Evolutionary conservation across 129 eudicot genomes (phyloP).

Genomic region (Escallonia rubra): DNA sequence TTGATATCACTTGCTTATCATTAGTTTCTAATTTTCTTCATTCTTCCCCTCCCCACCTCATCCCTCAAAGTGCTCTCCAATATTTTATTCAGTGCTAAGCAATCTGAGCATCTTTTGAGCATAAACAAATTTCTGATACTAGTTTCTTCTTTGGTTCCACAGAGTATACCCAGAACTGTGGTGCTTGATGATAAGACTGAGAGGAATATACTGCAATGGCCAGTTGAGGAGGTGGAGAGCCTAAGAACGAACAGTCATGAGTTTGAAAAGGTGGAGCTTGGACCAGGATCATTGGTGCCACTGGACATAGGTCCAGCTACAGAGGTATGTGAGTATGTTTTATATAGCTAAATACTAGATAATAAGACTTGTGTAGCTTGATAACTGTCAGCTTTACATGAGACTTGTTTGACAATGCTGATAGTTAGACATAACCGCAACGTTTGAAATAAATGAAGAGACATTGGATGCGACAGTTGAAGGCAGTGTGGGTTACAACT

Average conservation of each 20-base stretch:
- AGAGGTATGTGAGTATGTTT: slow-evolving; percentile 38
- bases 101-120: too few relatives aligned
- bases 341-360: background rate
- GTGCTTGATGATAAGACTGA: slow-evolving; percentile 61
- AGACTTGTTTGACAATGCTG: slow-evolving; percentile 4
- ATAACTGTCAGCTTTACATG: background rate
- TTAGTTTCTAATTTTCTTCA: too few relatives aligned
- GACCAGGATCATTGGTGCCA: slow-evolving; percentile 62
- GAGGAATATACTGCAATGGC: slow-evolving; percentile 73
- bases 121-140: too few relatives aligned
- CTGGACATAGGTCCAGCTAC: slow-evolving; percentile 51
- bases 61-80: too few relatives aligned
- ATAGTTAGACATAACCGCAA: slow-evolving; percentile 80
- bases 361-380: too few relatives aligned
- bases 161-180: slow-evolving; percentile 85
- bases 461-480: slow-evolving; percentile 33
- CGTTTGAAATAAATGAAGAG: slow-evolving; percentile 53
- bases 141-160: background rate
- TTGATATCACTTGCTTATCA: too few relatives aligned
- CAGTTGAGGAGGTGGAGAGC: slow-evolving; percentile 71
- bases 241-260: slow-evolving; percentile 41
- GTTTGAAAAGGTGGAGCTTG: slow-evolving; percentile 35
- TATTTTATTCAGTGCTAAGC: too few relatives aligned
- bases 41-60: too few relatives aligned
- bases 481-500: slow-evolving; percentile 32